Evolutionary conservation across 1,139 yeast species (phyloP), one percentile per base, ranked within the genome.

Genomic region (Tardiomyces blankii): DNA sequence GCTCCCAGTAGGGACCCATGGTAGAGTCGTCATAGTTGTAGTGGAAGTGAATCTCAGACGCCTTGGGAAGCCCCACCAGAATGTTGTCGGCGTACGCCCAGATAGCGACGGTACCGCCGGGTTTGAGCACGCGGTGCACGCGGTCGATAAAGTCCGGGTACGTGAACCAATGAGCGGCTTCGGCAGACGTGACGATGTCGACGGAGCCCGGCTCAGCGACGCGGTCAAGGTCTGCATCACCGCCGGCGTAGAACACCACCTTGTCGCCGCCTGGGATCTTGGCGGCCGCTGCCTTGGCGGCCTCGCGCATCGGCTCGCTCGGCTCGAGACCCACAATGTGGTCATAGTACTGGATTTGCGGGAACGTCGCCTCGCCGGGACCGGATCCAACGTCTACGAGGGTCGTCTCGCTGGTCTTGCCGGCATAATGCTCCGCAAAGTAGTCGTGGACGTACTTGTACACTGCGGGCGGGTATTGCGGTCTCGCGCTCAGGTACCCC

Each of bases 301-400:
- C 65, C 1, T 67, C 62, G 14, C 85, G 70, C 95, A 86, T 86
- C 1, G 72, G 71, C 2, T 54, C 53, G 0, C 91, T 81, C 4
- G 81, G 69, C 59, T 86, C 95, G 1, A 84, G 70, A 1, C 91
- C 94, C 19, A 76, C 59, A 1, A 80, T 78, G n/a, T 63, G 58
- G 12, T 67, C 59, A 46, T 74, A 74, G 14, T 60, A 46, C 1
- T 69, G 53, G 1, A 72, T 58, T 48, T 84, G 60, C 42, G 78
- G 76, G 50, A 73, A 68, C 0, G 93, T 74, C 1, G 83, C 91
- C 51, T 80, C 80, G 0, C 95, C 95, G 0, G 95, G 82, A 1
- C 96, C 96, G 59, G 88, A 80, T 0, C 95, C 96, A 16, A 84
- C 66, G 62, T 87, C 96, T 7, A 85, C 60, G 1, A 77, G 49